Evolutionary conservation across 2,329 filamentous ascomycete genomes (phyloP).

Genomic region (Didymella lethalis): DNA sequence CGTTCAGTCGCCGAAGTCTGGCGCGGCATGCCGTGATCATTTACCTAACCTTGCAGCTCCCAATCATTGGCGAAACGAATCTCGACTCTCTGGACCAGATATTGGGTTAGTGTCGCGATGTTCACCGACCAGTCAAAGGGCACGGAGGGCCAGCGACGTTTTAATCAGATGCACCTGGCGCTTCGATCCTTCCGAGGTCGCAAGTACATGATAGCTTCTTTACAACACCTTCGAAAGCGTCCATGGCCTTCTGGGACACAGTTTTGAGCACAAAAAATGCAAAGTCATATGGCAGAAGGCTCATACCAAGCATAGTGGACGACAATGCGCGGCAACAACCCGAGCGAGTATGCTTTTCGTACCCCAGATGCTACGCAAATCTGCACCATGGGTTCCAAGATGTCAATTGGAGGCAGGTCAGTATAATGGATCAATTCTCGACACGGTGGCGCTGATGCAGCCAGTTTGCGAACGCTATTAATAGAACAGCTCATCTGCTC

Average conservation of each 20-base stretch:
- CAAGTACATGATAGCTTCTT: background rate
- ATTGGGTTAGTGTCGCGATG: slow-evolving; percentile 4
- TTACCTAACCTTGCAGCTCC: background rate
- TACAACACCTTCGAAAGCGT: slow-evolving; percentile 3
- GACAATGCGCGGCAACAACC: slow-evolving; percentile 45
- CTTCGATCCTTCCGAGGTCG: slow-evolving; percentile 17
- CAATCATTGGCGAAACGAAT: background rate
- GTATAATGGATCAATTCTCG: slow-evolving; percentile 32
- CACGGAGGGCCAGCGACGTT: slow-evolving; percentile 10
- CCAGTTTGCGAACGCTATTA: slow-evolving; percentile 44
- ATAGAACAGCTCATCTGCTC: slow-evolving; percentile 45
- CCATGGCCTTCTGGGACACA: slow-evolving; percentile 43
- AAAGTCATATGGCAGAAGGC: slow-evolving; percentile 32
- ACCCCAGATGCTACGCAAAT: slow-evolving; percentile 25
- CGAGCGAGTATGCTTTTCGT: slow-evolving; percentile 34
- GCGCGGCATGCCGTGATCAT: background rate
- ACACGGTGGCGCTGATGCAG: slow-evolving; percentile 15
- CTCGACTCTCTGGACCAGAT: background rate
- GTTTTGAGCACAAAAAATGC: slow-evolving; percentile 33
- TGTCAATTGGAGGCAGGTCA: slow-evolving; percentile 43
- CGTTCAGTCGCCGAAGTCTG: background rate
- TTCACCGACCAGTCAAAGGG: slow-evolving; percentile 4
- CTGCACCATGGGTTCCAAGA: slow-evolving; percentile 40
- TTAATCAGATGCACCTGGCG: slow-evolving; percentile 2
- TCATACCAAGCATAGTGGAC: slow-evolving; percentile 49